These are phyloP conservation scores for Pythium phragmitis DNA, from an alignment of 352 stramenopile species.

Conservation along the genomic window DNA sequence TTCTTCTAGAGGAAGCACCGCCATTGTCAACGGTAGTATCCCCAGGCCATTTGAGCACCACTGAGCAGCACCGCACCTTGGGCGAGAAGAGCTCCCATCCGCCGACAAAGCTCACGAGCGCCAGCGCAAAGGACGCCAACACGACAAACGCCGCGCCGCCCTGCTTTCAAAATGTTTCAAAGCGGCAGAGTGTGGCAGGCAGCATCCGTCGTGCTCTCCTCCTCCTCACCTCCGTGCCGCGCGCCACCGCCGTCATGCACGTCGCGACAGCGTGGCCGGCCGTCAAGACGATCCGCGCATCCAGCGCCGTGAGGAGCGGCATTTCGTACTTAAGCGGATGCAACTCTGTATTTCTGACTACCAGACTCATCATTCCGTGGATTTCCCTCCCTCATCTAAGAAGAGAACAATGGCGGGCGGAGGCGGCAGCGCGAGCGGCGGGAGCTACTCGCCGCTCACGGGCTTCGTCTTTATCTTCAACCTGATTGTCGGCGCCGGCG, in stretches of 20 bases:
- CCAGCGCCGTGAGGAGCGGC: slow-evolving; percentile 25
- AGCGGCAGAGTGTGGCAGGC: too few relatives aligned
- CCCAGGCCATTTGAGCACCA: not conserved
- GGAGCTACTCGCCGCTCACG: slow-evolving; percentile 83
- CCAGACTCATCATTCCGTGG: slow-evolving; percentile 7
- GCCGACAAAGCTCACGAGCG: slow-evolving; percentile 34
- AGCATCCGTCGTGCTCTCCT: not conserved
- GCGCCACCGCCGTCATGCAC: slow-evolving; percentile 32
- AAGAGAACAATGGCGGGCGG: slow-evolving; percentile 44
- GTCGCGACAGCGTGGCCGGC: slow-evolving; percentile 58
- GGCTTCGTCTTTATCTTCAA: slow-evolving; percentile 93
- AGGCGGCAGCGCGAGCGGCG: slow-evolving; percentile 36
- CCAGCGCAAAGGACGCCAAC: slow-evolving; percentile 44
- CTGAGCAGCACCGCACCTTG: slow-evolving; percentile 27
- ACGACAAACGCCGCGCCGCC: slow-evolving; percentile 31
- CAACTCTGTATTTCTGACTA: not conserved
- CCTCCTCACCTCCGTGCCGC: slow-evolving; percentile 15
- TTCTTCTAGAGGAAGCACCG: slow-evolving; percentile 37
- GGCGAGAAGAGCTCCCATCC: slow-evolving; percentile 54
- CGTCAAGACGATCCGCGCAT: slow-evolving; percentile 56
- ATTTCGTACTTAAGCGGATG: slow-evolving; percentile 32
- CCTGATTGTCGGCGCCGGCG: slow-evolving; percentile 84
- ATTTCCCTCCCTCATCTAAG: slow-evolving; percentile 5
- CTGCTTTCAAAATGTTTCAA: not conserved
- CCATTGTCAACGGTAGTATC: not conserved